Conservation (phyloP, 2,329 filamentous ascomycete species). For the Teratosphaeriaceae sp. region DNA sequence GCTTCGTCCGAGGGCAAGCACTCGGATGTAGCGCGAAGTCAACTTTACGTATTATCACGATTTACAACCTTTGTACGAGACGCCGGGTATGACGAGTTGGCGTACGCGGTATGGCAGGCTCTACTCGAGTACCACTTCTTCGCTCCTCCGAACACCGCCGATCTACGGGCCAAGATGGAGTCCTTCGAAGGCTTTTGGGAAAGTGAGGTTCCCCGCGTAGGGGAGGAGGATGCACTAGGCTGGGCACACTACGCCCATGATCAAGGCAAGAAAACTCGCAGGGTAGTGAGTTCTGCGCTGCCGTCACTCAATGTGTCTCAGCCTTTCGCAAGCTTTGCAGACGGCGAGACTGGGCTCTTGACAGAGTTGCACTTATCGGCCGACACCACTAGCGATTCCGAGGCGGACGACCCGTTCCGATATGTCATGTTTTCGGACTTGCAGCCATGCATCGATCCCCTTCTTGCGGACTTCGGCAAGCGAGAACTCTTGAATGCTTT, state of each 20-base stretch:
- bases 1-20: background rate
- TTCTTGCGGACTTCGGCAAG: slow-evolving; percentile 31
- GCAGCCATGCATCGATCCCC: slow-evolving; percentile 50
- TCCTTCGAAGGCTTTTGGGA: slow-evolving; percentile 77
- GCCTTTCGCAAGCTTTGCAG: slow-evolving; percentile 33
- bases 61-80: slow-evolving; percentile 68
- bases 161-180: slow-evolving; percentile 13
- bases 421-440: slow-evolving; percentile 77
- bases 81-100: slow-evolving; percentile 70
- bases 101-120: slow-evolving; percentile 77
- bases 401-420: slow-evolving; percentile 65
- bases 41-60: slow-evolving; percentile 66
- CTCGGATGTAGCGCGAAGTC: slow-evolving; percentile 20
- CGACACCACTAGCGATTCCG: slow-evolving; percentile 70
- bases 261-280: background rate
- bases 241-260: slow-evolving; percentile 51
- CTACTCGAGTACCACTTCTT: slow-evolving; percentile 66
- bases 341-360: slow-evolving; percentile 46
- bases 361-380: slow-evolving; percentile 39
- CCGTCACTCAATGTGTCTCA: background rate
- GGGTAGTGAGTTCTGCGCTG: background rate
- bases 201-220: slow-evolving; percentile 69
- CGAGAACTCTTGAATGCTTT: slow-evolving; percentile 61
- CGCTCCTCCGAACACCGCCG: slow-evolving; percentile 35
- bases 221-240: slow-evolving; percentile 63